Evolutionary conservation across 2,329 filamentous ascomycete species (phyloP).

Genomic region (Apiospora saccharicola): DNA sequence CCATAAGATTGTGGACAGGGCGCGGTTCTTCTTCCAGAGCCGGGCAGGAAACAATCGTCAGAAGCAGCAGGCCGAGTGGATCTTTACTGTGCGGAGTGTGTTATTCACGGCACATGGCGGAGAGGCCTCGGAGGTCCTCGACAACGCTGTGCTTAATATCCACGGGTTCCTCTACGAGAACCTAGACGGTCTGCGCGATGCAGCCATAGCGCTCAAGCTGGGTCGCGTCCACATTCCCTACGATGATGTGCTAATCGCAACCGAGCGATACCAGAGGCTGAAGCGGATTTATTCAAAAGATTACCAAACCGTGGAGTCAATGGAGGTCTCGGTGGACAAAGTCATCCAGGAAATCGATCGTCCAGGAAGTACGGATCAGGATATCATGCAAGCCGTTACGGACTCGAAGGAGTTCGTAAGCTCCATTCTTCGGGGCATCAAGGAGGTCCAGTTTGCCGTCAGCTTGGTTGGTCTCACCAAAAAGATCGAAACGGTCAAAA

Average conservation of each 20-base stretch:
- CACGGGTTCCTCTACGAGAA: constrained; percentile 90
- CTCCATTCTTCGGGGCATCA: constrained; percentile 89
- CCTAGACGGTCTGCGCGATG: constrained; percentile 86
- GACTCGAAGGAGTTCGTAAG: constrained; percentile 93
- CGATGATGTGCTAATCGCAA: constrained; percentile 78
- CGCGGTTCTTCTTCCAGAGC: constrained; percentile 85
- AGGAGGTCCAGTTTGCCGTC: constrained; percentile 94
- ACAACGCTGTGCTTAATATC: constrained; percentile 86
- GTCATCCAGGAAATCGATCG: constrained; percentile 77
- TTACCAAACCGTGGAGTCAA: constrained; percentile 50
- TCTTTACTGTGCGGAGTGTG: constrained; percentile 83
- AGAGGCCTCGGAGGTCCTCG: constrained; percentile 87
- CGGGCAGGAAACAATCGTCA: constrained; percentile 65
- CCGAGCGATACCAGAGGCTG: constrained; percentile 61
- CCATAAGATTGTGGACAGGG: constrained; percentile 88
- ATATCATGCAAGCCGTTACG: constrained; percentile 82
- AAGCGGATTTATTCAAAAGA: constrained; percentile 45
- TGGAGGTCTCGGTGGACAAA: constrained; percentile 73
- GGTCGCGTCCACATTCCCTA: constrained; percentile 90
- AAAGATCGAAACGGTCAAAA: constrained; percentile 72
- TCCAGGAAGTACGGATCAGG: constrained; percentile 70
- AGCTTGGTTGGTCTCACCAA: constrained; percentile 90
- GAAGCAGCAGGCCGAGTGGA: constrained; percentile 90
- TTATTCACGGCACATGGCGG: constrained; percentile 86
- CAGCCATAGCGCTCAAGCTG: constrained; percentile 88